Percentiles rank a stretch among this genome's conserved stretches.
Evolutionary conservation across 2,329 filamentous ascomycete genomes (phyloP).

Genomic region (Neonectria faginata): DNA sequence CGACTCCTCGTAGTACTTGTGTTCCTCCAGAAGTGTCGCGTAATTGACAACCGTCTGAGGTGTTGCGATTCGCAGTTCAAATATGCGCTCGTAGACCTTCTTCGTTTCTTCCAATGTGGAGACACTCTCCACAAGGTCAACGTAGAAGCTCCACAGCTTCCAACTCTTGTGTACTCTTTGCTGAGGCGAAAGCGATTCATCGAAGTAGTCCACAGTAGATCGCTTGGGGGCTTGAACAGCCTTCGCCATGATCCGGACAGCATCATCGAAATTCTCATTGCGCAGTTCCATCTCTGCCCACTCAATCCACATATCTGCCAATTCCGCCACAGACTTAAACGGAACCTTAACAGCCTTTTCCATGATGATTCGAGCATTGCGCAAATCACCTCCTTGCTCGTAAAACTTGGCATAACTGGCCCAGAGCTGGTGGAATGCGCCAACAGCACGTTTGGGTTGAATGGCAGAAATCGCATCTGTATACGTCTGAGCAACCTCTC

Average conservation of each 20-base stretch:
- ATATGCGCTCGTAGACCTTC: slow-evolving; percentile 96
- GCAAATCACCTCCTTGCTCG: slow-evolving; percentile 85
- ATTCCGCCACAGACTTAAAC: slow-evolving; percentile 95
- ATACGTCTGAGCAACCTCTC: slow-evolving; percentile 93
- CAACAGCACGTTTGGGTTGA: slow-evolving; percentile 92
- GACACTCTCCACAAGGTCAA: slow-evolving; percentile 96
- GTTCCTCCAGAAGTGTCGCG: slow-evolving; percentile 92
- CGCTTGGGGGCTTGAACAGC: slow-evolving; percentile 96
- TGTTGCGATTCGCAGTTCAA: slow-evolving; percentile 96
- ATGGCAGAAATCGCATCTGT: slow-evolving; percentile 94
- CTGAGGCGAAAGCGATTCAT: slow-evolving; percentile 92
- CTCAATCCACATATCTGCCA: slow-evolving; percentile 98
- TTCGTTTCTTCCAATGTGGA: slow-evolving; percentile 90
- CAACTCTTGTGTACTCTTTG: slow-evolving; percentile 98
- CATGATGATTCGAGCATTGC: slow-evolving; percentile 90
- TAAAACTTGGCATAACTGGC: slow-evolving; percentile 98
- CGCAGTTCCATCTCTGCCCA: slow-evolving; percentile 99
- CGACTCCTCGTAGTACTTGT: slow-evolving; percentile 95
- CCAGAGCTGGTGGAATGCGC: slow-evolving; percentile 95
- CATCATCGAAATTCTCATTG: slow-evolving; percentile 94
- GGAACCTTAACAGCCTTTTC: slow-evolving; percentile 98
- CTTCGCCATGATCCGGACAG: slow-evolving; percentile 95
- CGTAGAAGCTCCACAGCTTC: slow-evolving; percentile 99
- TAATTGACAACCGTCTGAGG: slow-evolving; percentile 99
- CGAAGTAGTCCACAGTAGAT: slow-evolving; percentile 99